A percentile compares a stretch with the other conserved stretches of the same genome.
These are phyloP conservation scores for Phytopythium aichiense DNA, from an alignment of 352 stramenopile genomes.

Conservation along the genomic window DNA sequence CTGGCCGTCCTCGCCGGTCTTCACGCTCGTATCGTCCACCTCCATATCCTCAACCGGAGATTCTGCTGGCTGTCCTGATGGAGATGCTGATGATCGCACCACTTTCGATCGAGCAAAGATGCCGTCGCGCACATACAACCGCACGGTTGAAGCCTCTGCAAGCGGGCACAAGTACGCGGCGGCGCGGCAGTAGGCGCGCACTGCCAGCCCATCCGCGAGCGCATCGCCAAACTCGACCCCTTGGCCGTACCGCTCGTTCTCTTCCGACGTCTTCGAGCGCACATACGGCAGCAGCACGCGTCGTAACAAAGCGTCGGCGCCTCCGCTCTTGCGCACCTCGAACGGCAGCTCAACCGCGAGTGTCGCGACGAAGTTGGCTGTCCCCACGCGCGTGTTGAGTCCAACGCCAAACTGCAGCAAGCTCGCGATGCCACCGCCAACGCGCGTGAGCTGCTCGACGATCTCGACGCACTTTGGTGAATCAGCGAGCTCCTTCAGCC, in stretches of 20 bases:
- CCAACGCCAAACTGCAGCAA: constrained; percentile 74
- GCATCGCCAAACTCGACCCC: constrained; percentile 10
- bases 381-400: constrained; percentile 76
- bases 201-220: constrained; percentile 52
- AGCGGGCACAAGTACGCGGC: constrained; percentile 70
- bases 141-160: constrained; percentile 36
- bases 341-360: constrained; percentile 62
- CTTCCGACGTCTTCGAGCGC: constrained; percentile 39
- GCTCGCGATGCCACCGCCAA: constrained; percentile 30
- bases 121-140: constrained; percentile 55
- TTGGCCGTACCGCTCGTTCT: constrained; percentile 74
- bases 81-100: not conserved
- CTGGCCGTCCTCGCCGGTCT: not conserved
- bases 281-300: constrained; percentile 63
- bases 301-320: constrained; percentile 46
- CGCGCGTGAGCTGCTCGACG: constrained; percentile 40
- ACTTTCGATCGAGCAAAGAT: constrained; percentile 53
- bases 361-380: constrained; percentile 73
- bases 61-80: not conserved
- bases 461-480: constrained; percentile 35
- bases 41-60: not conserved
- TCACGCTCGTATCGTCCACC: not conserved
- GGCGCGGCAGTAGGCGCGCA: constrained; percentile 71
- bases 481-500: constrained; percentile 51
- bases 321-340: constrained; percentile 65